Conservation (phyloP, 2,329 filamentous ascomycete species). For the Monilinia laxa region DNA sequence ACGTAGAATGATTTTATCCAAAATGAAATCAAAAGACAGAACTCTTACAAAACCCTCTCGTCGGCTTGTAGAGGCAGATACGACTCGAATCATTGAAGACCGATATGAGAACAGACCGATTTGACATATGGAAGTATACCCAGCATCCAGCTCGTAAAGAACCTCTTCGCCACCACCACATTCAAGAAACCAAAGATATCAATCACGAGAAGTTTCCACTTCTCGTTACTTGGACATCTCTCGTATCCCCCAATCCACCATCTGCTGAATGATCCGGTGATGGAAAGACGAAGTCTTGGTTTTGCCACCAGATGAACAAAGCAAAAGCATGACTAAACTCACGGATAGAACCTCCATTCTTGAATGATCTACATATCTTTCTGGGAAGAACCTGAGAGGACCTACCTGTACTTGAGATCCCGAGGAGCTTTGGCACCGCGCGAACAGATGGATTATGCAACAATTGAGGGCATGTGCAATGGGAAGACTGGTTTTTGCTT, state of each 20-base stretch:
- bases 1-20: too few species aligned
- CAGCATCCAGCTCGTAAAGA: too few species aligned
- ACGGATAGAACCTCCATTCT: not conserved
- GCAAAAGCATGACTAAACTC: not conserved
- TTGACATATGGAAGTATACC: too few species aligned
- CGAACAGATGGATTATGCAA: conserved; percentile 3
- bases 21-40: too few species aligned
- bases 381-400: not conserved
- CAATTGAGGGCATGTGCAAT: conserved; percentile 1
- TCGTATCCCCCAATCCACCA: not conserved
- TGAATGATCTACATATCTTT: not conserved
- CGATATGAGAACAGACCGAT: too few species aligned
- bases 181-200: not conserved
- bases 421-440: not conserved
- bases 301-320: not conserved
- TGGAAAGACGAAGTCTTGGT: too few species aligned
- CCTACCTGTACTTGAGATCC: not conserved
- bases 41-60: too few species aligned
- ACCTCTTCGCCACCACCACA: not conserved
- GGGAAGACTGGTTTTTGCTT: not conserved
- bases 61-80: too few species aligned
- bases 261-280: not conserved
- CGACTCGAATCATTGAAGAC: too few species aligned
- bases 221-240: not conserved
- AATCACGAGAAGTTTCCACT: conserved; percentile 9